These are phyloP conservation scores for Cinchona pubescens DNA, from an alignment of 257 asterid genomes.

Conservation along the genomic window DNA sequence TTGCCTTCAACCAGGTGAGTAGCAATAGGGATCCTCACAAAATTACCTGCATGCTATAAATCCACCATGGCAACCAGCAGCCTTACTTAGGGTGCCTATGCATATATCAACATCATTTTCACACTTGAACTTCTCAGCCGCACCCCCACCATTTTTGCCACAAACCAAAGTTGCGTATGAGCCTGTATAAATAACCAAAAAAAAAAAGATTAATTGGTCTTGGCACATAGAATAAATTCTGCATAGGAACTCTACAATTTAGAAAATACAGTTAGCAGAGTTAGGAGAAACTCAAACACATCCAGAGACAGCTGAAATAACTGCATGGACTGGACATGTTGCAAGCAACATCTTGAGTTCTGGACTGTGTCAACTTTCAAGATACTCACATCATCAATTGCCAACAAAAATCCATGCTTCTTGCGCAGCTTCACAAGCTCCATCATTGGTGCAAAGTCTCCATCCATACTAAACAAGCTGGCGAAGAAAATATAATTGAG, in stretches of 20 bases:
- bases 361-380: conserved; percentile 4
- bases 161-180: conserved; percentile 94
- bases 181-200: conserved; percentile 43
- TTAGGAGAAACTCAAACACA: neutral
- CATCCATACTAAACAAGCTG: conserved; percentile 99
- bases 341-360: neutral
- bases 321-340: neutral
- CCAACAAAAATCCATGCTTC: conserved; percentile 89
- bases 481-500: conserved; percentile 18
- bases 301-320: neutral
- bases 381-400: conserved; percentile 87
- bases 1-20: neutral
- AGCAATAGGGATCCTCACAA: neutral
- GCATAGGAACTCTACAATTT: neutral
- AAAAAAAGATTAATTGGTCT: too few species aligned
- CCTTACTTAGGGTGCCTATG: conserved; percentile 93
- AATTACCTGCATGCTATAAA: conserved; percentile 91
- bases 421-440: conserved; percentile 83
- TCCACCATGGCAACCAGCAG: conserved; percentile 99
- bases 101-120: conserved; percentile 78
- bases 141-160: conserved; percentile 91
- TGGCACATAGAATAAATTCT: neutral
- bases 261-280: neutral
- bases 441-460: conserved; percentile 88
- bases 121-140: conserved; percentile 79